Percentiles rank a stretch among this genome's conserved stretches.
phyloP scores from a whole-genome alignment of 1,284 basidiomycete genomes.

The Rhodotorula sp. region DNA sequence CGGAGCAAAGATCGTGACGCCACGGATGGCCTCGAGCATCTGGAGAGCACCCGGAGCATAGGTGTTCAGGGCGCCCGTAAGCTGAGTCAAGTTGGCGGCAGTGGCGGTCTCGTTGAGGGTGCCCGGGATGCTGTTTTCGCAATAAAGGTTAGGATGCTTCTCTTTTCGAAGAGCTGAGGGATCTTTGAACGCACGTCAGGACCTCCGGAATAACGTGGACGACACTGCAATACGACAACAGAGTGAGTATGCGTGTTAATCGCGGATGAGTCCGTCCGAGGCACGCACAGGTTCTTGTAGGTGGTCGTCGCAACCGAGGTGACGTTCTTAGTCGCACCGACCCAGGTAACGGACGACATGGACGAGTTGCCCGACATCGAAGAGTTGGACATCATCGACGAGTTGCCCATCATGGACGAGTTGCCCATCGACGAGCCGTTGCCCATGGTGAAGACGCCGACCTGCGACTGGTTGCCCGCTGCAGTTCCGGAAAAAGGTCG shows the following conservation, averaged over 20 bases:
- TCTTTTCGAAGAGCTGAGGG: background rate
- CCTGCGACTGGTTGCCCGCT: constrained; percentile 23
- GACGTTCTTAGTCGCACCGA: constrained; percentile 41
- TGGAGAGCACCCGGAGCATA: constrained; percentile 34
- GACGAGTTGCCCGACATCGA: background rate
- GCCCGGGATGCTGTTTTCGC: constrained; percentile 19
- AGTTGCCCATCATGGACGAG: constrained; percentile 6
- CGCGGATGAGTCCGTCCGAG: background rate
- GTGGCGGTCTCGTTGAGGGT: constrained; percentile 40
- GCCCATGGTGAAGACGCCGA: constrained; percentile 16
- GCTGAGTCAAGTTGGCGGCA: constrained; percentile 37
- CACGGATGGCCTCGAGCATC: constrained; percentile 41
- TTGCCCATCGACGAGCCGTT: background rate
- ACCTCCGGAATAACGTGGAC: constrained; percentile 36
- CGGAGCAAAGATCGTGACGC: constrained; percentile 50
- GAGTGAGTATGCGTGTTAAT: background rate
- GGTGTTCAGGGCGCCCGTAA: constrained; percentile 32
- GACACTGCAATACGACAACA: constrained; percentile 12
- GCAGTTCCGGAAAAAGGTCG: background rate
- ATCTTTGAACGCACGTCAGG: background rate
- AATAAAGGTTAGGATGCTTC: too few relatives aligned
- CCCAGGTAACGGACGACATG: constrained; percentile 44
- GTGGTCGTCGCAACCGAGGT: constrained; percentile 15
- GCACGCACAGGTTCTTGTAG: constrained; percentile 32
- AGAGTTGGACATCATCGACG: constrained; percentile 13